Evolutionary conservation across 441 rosid genomes (phyloP), one percentile per base, ranked within the genome.

Genomic region (Isatis lusitanica): DNA sequence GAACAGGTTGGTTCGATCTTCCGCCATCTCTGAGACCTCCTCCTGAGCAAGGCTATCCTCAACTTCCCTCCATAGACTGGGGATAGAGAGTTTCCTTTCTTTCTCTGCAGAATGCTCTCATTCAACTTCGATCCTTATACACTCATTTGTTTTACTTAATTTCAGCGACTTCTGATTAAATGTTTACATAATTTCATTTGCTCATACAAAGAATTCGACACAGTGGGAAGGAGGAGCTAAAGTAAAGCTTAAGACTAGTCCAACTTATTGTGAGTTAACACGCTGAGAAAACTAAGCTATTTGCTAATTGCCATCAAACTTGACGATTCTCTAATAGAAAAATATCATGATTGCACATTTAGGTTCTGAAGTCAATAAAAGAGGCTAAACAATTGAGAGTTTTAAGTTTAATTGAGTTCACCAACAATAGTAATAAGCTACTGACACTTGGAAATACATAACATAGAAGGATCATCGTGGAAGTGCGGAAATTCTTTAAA

Each of bases 21-120:
- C 97, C 97, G 17, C 97, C 92, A 24, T 94, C 97, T 4, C 81
- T 94, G 68, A 81, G 79, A 85, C 98, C 97, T 67, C 93, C 96
- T 57, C 94, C 97, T 0, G 93, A 90, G 62, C 81, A 87, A 17
- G 94, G 93, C 74, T 90, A 89, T 76, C 90, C 67, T 1, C 81
- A 79, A 33, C 84, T 81, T 82, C 94, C 93, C n/a, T 80, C 75
- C 16, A 70, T 86, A 35, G 97, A 90, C 68, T 94, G 97, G 98
- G 98, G 98, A 77, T 93, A 84, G 50, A 84, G 50, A 35, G 16
- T 10, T 11, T 39, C 8, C 2, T 33, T 60, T 46, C 12, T 35
- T 21, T 59, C 61, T 64, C 57, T 43, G 9, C 43, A 12, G 39
- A 9, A 9, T 48, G 51, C 60, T 74, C 26, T 17, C 9, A 33